phyloP scores from a whole-genome alignment of 179 eudicot genomes.

The Gypsophila paniculata region DNA sequence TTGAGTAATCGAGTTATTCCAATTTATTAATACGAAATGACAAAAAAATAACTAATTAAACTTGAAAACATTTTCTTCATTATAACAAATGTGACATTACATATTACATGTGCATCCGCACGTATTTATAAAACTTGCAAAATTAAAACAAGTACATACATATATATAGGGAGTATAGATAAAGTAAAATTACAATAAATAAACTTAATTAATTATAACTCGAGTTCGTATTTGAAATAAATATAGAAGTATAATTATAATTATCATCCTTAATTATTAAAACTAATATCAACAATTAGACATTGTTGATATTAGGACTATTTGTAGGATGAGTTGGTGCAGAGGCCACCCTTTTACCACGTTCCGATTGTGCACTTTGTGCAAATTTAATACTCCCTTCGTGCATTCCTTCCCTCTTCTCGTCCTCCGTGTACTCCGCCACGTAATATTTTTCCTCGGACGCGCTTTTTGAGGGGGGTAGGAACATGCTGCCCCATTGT shows the following conservation, averaged over 20 bases:
- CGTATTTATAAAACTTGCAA: not conserved
- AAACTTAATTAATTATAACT: not conserved
- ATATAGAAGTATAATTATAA: too few species aligned
- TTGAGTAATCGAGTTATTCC: too few species aligned
- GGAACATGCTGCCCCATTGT: conserved; percentile 16
- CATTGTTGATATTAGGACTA: conserved; percentile 18
- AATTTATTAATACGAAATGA: too few species aligned
- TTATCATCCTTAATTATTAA: not conserved
- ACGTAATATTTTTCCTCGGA: conserved; percentile 34
- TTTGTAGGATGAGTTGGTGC: conserved; percentile 20
- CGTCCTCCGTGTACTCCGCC: conserved; percentile 32
- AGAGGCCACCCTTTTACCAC: conserved; percentile 13
- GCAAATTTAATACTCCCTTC: conserved; percentile 38
- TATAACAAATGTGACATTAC: not conserved
- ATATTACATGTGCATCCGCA: conserved; percentile 10
- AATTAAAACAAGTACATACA: not conserved
- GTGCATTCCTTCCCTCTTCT: conserved; percentile 34
- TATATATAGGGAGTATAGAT: not conserved
- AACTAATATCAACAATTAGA: not conserved
- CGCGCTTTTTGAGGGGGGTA: conserved; percentile 24
- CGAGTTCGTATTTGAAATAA: not conserved
- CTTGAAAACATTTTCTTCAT: not conserved
- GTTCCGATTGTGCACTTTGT: conserved; percentile 26
- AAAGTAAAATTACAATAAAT: not conserved
- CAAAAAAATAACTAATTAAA: not conserved